A percentile compares a stretch with the other conserved stretches of the same genome.
These are phyloP conservation scores for Metschnikowia orientalis DNA, from an alignment of 805 yeast species.

Conservation along the genomic window DNA sequence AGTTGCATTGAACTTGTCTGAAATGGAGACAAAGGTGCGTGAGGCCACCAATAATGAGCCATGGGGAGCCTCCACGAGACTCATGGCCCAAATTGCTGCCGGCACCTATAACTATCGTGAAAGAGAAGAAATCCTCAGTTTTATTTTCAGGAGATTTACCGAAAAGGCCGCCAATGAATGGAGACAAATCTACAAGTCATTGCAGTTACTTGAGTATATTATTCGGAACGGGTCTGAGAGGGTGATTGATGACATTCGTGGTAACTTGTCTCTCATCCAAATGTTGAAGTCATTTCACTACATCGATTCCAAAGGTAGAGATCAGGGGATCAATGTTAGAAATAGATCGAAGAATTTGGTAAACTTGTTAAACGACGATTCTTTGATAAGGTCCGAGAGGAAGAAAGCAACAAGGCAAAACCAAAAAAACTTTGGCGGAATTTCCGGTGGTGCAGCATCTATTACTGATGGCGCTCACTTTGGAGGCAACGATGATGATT, in stretches of 20 bases:
- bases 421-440: conserved; percentile 77
- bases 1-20: conserved; percentile 89
- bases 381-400: conserved; percentile 72
- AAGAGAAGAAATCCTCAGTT: conserved; percentile 71
- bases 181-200: conserved; percentile 95
- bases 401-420: conserved; percentile 79
- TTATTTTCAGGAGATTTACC: conserved; percentile 83
- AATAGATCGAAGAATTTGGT: conserved; percentile 79
- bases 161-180: conserved; percentile 95
- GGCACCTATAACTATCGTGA: conserved; percentile 87
- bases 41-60: conserved; percentile 99
- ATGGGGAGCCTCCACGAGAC: conserved; percentile 91
- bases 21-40: conserved; percentile 91
- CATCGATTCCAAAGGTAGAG: conserved; percentile 88
- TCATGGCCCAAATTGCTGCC: conserved; percentile 93
- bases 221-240: conserved; percentile 92
- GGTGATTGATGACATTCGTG: conserved; percentile 89
- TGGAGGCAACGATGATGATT: conserved; percentile 46
- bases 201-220: conserved; percentile 86
- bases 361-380: conserved; percentile 70
- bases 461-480: conserved; percentile 28
- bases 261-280: conserved; percentile 72
- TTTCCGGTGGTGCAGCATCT: conserved; percentile 57
- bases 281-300: conserved; percentile 93
- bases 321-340: conserved; percentile 93